Base-by-base conservation (phyloP, 164 flowering plant genomes). In the Berberis vulgaris region DNA sequence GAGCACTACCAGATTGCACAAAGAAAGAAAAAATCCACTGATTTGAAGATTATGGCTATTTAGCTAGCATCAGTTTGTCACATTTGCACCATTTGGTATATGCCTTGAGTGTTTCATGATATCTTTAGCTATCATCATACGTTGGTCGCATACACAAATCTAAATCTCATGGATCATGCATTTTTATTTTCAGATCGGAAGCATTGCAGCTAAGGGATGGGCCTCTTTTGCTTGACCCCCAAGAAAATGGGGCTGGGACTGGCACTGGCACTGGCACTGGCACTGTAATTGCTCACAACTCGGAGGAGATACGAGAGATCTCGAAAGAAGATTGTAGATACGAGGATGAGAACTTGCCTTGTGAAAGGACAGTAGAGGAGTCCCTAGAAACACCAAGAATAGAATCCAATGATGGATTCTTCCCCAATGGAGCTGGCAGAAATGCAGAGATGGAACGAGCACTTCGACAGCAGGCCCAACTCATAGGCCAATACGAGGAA, bases 391-490 rank as follows among this genome's bases (percentile, higher is more conserved):
- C 67, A 58, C 74, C 47, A 56, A 67, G 47, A 54, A 63, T 62
- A 55, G 59, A 59, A 61, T 60, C 56, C 45, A 41, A 43, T 58
- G 68, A 40, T 60, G 59, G 61, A 7, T 61, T 41, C 61, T 69
- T 66, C 54, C 39, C 58, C n/a, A 59, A 75, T 49, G 74, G 56
- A 61, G 64, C 56, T 54, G 75, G 62, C 60, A 64, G 66, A 70
- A 76, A 75, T 49, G 70, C 55, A 65, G 84, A 82, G 52, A 85
- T 88, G 87, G 86, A 89, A 67, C 78, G 80, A 67, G 96, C 88
- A 63, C 71, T 93, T 38, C 81, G 84, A 65, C 79, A 76, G 52
- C 90, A 80, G 65, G 87, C 86, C 12, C 84, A 83, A 56, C 87
- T 87, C 50, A 84, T 91, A 60, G 85, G 77, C 53, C 77, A 54